Evolutionary conservation across 441 rosid genomes (phyloP).

Genomic region (Corymbia citriodora): DNA sequence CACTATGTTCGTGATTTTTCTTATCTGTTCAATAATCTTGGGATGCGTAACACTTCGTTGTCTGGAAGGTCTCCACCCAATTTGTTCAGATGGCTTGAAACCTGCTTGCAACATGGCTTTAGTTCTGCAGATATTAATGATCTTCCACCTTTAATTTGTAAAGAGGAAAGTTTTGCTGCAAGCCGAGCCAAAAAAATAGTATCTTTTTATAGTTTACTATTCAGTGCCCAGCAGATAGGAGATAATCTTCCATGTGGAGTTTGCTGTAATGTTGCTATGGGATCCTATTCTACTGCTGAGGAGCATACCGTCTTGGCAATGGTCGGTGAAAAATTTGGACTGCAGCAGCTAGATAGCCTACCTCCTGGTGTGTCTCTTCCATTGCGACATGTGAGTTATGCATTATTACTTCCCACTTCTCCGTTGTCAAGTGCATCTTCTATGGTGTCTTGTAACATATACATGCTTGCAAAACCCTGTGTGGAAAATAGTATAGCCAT

Average conservation of each 20-base stretch:
- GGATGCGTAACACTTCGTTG: slow-evolving; percentile 25
- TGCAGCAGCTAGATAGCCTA: slow-evolving; percentile 78
- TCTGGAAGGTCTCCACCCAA: slow-evolving; percentile 65
- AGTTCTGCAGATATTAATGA: slow-evolving; percentile 41
- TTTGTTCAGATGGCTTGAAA: slow-evolving; percentile 88
- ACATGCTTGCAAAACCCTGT: not conserved
- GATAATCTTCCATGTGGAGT: slow-evolving; percentile 74
- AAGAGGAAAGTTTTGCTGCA: slow-evolving; percentile 67
- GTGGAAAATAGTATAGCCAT: not conserved
- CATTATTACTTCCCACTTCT: not conserved
- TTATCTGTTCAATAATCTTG: slow-evolving; percentile 39
- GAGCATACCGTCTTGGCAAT: slow-evolving; percentile 89
- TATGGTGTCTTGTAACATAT: not conserved
- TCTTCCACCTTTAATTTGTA: slow-evolving; percentile 71
- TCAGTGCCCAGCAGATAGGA: slow-evolving; percentile 69
- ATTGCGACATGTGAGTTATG: slow-evolving; percentile 84
- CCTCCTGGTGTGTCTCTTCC: slow-evolving; percentile 97
- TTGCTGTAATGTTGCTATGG: slow-evolving; percentile 64
- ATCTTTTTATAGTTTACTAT: slow-evolving; percentile 79
- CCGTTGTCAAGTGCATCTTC: not conserved
- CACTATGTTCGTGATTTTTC: slow-evolving; percentile 98
- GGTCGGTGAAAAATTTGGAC: slow-evolving; percentile 98
- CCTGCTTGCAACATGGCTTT: slow-evolving; percentile 72
- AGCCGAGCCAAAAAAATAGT: slow-evolving; percentile 85
- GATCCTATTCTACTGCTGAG: slow-evolving; percentile 71